These are phyloP conservation scores for Corylus heterophylla DNA, from an alignment of 306 rosid species.

Conservation along the genomic window DNA sequence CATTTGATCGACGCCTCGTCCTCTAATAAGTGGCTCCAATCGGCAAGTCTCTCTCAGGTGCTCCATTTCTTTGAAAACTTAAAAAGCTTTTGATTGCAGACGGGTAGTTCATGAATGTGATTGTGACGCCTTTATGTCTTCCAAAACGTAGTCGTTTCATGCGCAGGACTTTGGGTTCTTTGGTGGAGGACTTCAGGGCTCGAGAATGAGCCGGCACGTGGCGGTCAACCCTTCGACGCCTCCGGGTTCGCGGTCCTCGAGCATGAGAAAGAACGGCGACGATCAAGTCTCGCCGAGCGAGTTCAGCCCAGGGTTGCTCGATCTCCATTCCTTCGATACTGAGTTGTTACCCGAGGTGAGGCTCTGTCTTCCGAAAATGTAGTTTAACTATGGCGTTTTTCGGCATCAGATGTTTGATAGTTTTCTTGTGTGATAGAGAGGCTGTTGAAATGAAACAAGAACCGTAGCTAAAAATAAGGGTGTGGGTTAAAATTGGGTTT, in stretches of 20 bases:
- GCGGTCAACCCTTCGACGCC: slow-evolving; percentile 13
- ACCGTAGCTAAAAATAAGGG: neutral
- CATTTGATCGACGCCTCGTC: slow-evolving; percentile 52
- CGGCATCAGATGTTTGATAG: neutral
- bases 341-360: slow-evolving; percentile 75
- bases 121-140: neutral
- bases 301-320: slow-evolving; percentile 65
- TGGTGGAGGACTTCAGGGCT: slow-evolving; percentile 37
- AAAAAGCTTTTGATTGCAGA: too few relatives aligned
- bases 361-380: neutral
- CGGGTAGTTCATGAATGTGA: neutral
- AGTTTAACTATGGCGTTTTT: neutral
- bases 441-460: neutral
- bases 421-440: neutral
- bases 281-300: slow-evolving; percentile 56
- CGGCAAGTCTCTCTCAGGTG: slow-evolving; percentile 63
- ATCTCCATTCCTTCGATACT: slow-evolving; percentile 75
- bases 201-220: slow-evolving; percentile 22
- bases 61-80: neutral
- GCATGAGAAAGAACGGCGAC: slow-evolving; percentile 70
- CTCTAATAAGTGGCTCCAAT: slow-evolving; percentile 53
- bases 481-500: neutral
- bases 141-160: slow-evolving; percentile 10
- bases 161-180: slow-evolving; percentile 60
- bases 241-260: slow-evolving; percentile 52